Conservation (phyloP, 2,329 filamentous ascomycete genomes). For the Aureobasidium sp. region DNA sequence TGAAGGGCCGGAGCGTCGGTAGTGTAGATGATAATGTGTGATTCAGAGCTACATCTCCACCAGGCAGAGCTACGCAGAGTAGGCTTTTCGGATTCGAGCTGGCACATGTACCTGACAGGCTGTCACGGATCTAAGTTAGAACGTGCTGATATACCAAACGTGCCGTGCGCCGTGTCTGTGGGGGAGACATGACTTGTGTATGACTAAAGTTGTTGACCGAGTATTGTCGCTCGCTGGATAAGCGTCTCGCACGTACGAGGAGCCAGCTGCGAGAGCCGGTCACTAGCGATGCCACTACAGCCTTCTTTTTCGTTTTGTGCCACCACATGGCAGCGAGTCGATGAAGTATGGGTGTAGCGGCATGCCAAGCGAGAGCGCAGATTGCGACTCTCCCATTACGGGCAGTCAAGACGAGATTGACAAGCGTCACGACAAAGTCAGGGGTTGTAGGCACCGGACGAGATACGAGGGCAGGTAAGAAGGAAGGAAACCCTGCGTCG, state of each 20-base stretch:
- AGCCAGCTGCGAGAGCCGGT: neutral
- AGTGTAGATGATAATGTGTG: neutral
- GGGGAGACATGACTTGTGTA: constrained; percentile 11
- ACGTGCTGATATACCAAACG: constrained; percentile 11
- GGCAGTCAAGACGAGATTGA: constrained; percentile 1
- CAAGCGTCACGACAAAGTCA: neutral
- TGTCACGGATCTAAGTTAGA: constrained; percentile 12
- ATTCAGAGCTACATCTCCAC: neutral
- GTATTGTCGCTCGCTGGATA: neutral
- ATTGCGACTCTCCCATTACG: neutral
- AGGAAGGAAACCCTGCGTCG: neutral
- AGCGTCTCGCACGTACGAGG: neutral
- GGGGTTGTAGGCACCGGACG: neutral
- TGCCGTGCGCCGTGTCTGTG: constrained; percentile 7
- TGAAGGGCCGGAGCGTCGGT: neutral
- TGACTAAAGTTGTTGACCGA: constrained; percentile 4
- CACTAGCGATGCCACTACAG: neutral
- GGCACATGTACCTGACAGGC: constrained; percentile 8
- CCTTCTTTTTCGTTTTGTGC: constrained; percentile 7
- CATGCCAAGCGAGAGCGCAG: neutral
- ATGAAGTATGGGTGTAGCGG: neutral
- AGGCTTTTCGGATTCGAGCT: constrained; percentile 4
- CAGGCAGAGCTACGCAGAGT: neutral
- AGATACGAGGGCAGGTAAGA: neutral
- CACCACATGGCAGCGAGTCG: constrained; percentile 6